Percentiles rank a stretch among this genome's conserved stretches.
Conservation (phyloP, 805 yeast genomes). For the Wickerhamomyces alni region DNA sequence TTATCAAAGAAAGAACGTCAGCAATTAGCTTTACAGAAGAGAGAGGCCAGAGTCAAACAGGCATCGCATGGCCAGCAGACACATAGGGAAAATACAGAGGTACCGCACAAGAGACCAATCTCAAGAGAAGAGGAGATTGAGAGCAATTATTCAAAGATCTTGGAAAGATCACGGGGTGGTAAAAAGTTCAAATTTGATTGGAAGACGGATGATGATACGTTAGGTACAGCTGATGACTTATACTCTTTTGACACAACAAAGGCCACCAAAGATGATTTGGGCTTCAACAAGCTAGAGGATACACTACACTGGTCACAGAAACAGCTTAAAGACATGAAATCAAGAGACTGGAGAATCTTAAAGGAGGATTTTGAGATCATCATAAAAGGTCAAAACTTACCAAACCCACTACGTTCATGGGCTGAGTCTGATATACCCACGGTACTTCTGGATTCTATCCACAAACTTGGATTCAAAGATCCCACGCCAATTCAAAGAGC, state of each 20-base stretch:
- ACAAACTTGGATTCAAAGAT: constrained; percentile 40
- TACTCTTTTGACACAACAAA: constrained; percentile 11
- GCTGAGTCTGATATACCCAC: constrained; percentile 49
- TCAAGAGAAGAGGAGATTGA: constrained; percentile 3
- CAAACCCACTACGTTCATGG: constrained; percentile 72
- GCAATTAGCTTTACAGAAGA: constrained; percentile 24
- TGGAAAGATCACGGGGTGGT: constrained; percentile 1
- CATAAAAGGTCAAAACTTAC: constrained; percentile 35
- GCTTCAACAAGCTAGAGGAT: constrained; percentile 1
- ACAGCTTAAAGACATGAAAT: constrained; percentile 54
- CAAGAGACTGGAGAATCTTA: constrained; percentile 86
- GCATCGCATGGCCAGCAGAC: not conserved
- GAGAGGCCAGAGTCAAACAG: constrained; percentile 9
- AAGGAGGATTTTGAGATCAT: constrained; percentile 70
- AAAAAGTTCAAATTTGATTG: constrained; percentile 61
- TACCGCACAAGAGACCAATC: constrained; percentile 1
- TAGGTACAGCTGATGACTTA: constrained; percentile 30
- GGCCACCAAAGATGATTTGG: constrained; percentile 4
- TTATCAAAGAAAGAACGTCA: constrained; percentile 41
- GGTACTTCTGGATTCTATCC: constrained; percentile 31
- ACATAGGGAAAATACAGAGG: not conserved
- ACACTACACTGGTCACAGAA: constrained; percentile 63
- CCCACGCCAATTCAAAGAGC: constrained; percentile 95
- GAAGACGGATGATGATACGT: constrained; percentile 65
- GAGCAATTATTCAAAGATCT: constrained; percentile 1